These are phyloP conservation scores for Calycina marina DNA, from an alignment of 2,329 filamentous ascomycete species.

Conservation along the genomic window DNA sequence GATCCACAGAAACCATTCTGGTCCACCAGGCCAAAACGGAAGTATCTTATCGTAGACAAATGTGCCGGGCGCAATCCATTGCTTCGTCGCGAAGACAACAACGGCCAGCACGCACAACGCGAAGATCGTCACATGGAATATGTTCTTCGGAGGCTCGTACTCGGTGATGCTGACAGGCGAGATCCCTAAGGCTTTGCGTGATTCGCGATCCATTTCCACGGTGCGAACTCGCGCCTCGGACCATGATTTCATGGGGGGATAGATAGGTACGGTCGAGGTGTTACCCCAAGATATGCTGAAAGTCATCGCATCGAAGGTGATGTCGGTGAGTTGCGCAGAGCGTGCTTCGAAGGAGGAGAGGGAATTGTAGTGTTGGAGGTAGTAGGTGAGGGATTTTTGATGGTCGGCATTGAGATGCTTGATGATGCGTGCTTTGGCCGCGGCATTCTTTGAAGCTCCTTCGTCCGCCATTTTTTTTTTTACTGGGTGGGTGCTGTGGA, in stretches of 20 bases:
- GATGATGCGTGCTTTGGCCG: constrained; percentile 47
- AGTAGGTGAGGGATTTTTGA: constrained; percentile 55
- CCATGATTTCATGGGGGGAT: constrained; percentile 55
- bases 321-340: constrained; percentile 46
- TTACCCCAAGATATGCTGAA: constrained; percentile 36
- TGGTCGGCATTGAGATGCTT: constrained; percentile 84
- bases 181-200: constrained; percentile 44
- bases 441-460: constrained; percentile 22
- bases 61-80: constrained; percentile 38
- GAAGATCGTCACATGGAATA: constrained; percentile 37
- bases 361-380: constrained; percentile 57
- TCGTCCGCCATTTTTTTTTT: background rate
- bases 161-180: constrained; percentile 26
- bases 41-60: constrained; percentile 35
- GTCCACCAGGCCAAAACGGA: constrained; percentile 39
- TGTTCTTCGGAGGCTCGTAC: constrained; percentile 23
- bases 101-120: constrained; percentile 39
- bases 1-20: constrained; percentile 40
- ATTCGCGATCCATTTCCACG: constrained; percentile 55
- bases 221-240: constrained; percentile 54
- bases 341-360: constrained; percentile 41
- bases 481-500: too few species aligned
- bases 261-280: constrained; percentile 42
- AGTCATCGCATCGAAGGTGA: constrained; percentile 48
- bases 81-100: constrained; percentile 31